These are phyloP conservation scores for Kluyveromyces marxianus DNA, from an alignment of 1,139 yeast species.

Conservation along the genomic window DNA sequence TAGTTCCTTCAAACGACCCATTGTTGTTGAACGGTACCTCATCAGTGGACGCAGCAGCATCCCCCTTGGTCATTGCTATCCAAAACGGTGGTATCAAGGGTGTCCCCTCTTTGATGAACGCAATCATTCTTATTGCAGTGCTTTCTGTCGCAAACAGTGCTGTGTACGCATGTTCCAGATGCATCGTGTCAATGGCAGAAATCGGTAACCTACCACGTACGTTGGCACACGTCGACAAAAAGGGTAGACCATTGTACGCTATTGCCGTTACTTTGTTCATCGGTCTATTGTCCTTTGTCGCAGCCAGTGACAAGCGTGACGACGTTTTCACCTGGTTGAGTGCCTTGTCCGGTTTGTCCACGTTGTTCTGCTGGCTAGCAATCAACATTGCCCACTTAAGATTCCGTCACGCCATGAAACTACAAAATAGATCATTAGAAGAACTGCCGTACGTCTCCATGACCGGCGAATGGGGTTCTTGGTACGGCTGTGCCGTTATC, in stretches of 20 bases:
- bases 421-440: slow-evolving; percentile 44
- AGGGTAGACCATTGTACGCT: slow-evolving; percentile 59
- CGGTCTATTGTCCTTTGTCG: slow-evolving; percentile 55
- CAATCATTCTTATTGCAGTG: slow-evolving; percentile 49
- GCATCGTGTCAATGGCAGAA: slow-evolving; percentile 59
- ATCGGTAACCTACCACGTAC: slow-evolving; percentile 55
- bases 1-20: slow-evolving; percentile 57
- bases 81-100: slow-evolving; percentile 42
- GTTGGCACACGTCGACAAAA: slow-evolving; percentile 51
- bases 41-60: slow-evolving; percentile 45
- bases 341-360: slow-evolving; percentile 59
- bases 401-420: slow-evolving; percentile 52
- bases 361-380: slow-evolving; percentile 61
- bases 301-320: slow-evolving; percentile 51
- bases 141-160: slow-evolving; percentile 63
- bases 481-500: slow-evolving; percentile 42
- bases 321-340: slow-evolving; percentile 60
- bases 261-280: slow-evolving; percentile 43
- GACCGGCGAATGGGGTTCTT: slow-evolving; percentile 47
- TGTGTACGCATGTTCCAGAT: slow-evolving; percentile 60
- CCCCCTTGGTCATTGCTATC: slow-evolving; percentile 47
- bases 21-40: slow-evolving; percentile 41
- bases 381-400: slow-evolving; percentile 54
- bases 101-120: slow-evolving; percentile 45
- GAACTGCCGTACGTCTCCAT: slow-evolving; percentile 50